phyloP scores from a whole-genome alignment of 2,329 filamentous ascomycete genomes.

The Akanthomyces lecanii region DNA sequence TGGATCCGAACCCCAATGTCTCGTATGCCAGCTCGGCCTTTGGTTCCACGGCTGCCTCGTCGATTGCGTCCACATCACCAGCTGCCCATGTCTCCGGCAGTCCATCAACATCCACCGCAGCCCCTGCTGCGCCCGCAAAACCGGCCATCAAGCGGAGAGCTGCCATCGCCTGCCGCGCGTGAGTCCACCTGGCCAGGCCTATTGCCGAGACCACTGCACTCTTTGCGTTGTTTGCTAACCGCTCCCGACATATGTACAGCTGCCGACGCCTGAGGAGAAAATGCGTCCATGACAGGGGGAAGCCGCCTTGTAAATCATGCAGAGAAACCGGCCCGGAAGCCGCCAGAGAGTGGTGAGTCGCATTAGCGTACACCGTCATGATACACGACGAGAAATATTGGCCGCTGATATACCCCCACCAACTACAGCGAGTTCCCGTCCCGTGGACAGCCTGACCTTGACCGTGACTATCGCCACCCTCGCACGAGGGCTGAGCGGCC shows the following conservation, averaged over 20 bases:
- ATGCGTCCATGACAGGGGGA: conserved; percentile 47
- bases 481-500: conserved; percentile 46
- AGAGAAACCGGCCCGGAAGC: conserved; percentile 44
- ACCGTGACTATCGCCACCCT: conserved; percentile 54
- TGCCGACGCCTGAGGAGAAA: conserved; percentile 55
- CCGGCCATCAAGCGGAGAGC: conserved; percentile 44
- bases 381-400: background rate
- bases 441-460: conserved; percentile 50
- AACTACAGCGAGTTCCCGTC: conserved; percentile 44
- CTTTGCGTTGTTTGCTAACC: background rate
- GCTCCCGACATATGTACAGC: conserved; percentile 27
- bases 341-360: conserved; percentile 45
- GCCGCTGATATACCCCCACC: conserved; percentile 4
- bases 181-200: conserved; percentile 21
- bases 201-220: background rate
- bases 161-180: conserved; percentile 52
- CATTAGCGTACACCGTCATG: background rate
- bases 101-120: conserved; percentile 2
- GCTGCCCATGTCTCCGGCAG: conserved; percentile 9
- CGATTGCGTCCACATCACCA: conserved; percentile 12
- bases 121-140: conserved; percentile 8
- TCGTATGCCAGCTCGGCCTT: conserved; percentile 1
- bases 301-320: conserved; percentile 50
- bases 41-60: conserved; percentile 6
- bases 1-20: conserved; percentile 10